A percentile compares a stretch with the other conserved stretches of the same genome.
Evolutionary conservation across 768 basidiomycete genomes (phyloP).

Genomic region (Mycena galericulata): DNA sequence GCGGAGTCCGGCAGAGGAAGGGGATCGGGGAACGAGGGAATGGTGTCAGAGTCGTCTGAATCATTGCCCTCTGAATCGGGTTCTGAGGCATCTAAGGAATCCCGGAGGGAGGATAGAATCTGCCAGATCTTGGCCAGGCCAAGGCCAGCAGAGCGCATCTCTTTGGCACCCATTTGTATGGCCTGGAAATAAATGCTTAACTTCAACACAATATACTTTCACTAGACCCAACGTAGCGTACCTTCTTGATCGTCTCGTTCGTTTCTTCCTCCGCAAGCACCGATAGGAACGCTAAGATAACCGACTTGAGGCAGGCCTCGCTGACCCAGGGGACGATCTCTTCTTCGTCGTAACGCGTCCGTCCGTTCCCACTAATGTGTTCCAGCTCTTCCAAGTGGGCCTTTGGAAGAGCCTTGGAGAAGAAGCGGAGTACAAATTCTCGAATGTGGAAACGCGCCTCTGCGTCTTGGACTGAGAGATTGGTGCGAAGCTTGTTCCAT

Average conservation of each 20-base stretch:
- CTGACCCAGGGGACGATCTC: constrained; percentile 69
- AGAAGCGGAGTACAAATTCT: constrained; percentile 73
- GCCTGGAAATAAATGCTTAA: constrained; percentile 44
- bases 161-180: constrained; percentile 60
- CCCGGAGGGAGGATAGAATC: constrained; percentile 62
- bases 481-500: constrained; percentile 65
- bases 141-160: constrained; percentile 63
- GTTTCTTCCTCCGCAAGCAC: constrained; percentile 59
- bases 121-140: constrained; percentile 76
- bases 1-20: constrained; percentile 61
- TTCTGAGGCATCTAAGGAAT: constrained; percentile 38
- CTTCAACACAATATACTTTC: neutral
- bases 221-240: constrained; percentile 28
- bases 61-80: constrained; percentile 28
- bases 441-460: constrained; percentile 77
- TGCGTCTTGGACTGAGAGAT: constrained; percentile 58
- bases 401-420: constrained; percentile 61
- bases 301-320: constrained; percentile 71
- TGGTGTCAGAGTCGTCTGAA: constrained; percentile 30
- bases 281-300: constrained; percentile 72
- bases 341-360: constrained; percentile 51
- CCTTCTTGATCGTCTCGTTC: constrained; percentile 52
- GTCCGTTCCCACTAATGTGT: constrained; percentile 55
- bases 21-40: constrained; percentile 66
- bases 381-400: constrained; percentile 74